These are phyloP conservation scores for Immersiporthe knoxdaviesiana DNA, from an alignment of 2,329 filamentous ascomycete species.

Conservation along the genomic window DNA sequence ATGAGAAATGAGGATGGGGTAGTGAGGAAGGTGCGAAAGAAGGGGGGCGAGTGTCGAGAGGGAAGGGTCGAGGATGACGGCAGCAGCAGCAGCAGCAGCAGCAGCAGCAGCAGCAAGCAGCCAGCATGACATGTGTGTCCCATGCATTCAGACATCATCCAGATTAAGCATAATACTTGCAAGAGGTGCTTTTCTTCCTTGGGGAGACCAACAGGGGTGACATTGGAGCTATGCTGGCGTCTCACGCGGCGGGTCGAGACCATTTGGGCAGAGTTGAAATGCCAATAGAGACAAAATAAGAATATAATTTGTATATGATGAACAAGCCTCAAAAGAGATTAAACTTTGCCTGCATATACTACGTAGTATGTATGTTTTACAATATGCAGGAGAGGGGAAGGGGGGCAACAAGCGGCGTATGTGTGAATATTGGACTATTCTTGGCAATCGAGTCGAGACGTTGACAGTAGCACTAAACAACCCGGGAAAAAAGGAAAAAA, in stretches of 20 bases:
- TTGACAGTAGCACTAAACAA: background rate
- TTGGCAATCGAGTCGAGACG: background rate
- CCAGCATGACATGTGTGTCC: background rate
- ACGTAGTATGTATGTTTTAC: background rate
- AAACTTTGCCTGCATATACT: too few relatives aligned
- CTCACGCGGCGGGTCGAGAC: background rate
- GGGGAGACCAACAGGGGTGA: background rate
- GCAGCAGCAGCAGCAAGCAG: background rate
- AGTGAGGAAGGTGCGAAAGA: background rate
- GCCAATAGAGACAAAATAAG: background rate
- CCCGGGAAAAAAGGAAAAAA: background rate
- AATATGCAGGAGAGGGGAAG: background rate
- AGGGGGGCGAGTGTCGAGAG: background rate
- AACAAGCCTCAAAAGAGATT: too few relatives aligned
- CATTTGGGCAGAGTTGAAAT: background rate
- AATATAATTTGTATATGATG: background rate
- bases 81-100: background rate
- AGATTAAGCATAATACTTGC: conserved; percentile 4
- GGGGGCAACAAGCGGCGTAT: too few relatives aligned
- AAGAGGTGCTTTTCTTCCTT: background rate
- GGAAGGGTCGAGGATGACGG: background rate
- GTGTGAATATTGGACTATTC: background rate
- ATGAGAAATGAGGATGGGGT: background rate
- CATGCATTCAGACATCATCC: background rate
- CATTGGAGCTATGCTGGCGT: background rate